A percentile compares a stretch with the other conserved stretches of the same genome.
Conservation (phyloP, 768 basidiomycete genomes). For the Mrakia blollopis region DNA sequence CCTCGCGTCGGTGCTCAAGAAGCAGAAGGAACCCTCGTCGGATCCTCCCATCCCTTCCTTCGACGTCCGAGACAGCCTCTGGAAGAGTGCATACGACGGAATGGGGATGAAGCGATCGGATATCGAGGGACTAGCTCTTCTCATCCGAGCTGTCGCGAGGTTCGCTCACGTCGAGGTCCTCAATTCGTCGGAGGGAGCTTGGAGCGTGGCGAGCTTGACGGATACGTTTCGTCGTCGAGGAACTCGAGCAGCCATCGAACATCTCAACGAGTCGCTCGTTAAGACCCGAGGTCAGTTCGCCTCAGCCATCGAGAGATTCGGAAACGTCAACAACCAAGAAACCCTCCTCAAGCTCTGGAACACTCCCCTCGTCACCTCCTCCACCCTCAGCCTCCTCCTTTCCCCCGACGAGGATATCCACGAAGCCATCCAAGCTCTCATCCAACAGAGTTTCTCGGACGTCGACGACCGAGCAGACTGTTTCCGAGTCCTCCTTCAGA, state of each 20-base stretch:
- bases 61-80: constrained; percentile 56
- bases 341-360: constrained; percentile 55
- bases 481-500: constrained; percentile 68
- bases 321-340: constrained; percentile 57
- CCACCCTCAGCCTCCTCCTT: constrained; percentile 64
- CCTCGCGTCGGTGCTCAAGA: constrained; percentile 20
- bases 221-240: neutral
- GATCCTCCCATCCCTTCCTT: constrained; percentile 36
- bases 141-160: constrained; percentile 58
- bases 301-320: constrained; percentile 58
- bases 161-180: constrained; percentile 66
- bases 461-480: constrained; percentile 81
- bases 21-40: constrained; percentile 30
- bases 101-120: constrained; percentile 54
- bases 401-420: constrained; percentile 76
- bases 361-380: constrained; percentile 55
- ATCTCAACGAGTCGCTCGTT: constrained; percentile 59
- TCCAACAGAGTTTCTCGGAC: constrained; percentile 76
- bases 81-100: constrained; percentile 62
- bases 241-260: constrained; percentile 19
- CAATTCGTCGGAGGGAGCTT: constrained; percentile 40
- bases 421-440: constrained; percentile 67
- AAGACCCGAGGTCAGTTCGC: constrained; percentile 61
- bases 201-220: constrained; percentile 44
- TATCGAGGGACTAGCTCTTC: constrained; percentile 54